Base-by-base conservation (phyloP, 495 filamentous ascomycete genomes). In the Darksidea phi region DNA sequence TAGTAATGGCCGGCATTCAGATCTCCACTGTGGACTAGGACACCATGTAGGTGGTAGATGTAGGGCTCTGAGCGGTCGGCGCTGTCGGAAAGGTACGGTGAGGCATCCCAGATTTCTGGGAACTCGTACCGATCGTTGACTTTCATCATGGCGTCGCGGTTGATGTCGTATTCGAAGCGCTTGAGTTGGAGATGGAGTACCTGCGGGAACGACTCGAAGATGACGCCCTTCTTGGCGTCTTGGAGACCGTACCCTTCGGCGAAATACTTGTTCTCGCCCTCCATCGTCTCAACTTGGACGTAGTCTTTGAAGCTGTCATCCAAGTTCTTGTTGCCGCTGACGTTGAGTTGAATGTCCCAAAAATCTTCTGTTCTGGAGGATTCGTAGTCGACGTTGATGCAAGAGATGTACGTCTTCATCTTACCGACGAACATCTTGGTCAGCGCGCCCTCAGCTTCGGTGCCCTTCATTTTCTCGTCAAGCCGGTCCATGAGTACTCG, bases 1-100 rank as follows among this genome's bases (percentile, higher is more conserved):
- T 97, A 99, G 75, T 99, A 99, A 73, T 99, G 94, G n/a, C 94
- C 94, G 12, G 95, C 92, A 73, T 97, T 96, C 38, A 96, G 80
- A 68, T 97, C 94, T 48, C 94, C 94, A 63, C 90, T 96, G 70
- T 99, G 94, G 3, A 99, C 94, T 47, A 99, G 77, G 11, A 99
- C 94, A 61, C 94, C 92, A 71, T 97, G 94, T 17, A 99, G 77
- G 69, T 95, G 84, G 72, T 97, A 99, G 50, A 84, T 77, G 82
- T 91, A 97, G 1, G 92, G 79, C 69, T 97, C 91, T 8, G 88
- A 92, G 67, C 78, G 87, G 68, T 97, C 94, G 11, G 91, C 92
- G 36, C 90, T 86, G 17, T 88, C 84, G 48, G 90, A 88, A 17
- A 99, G 84, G 70, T 95, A 99, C 10, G 88, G 90, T 4, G 85